Evolutionary conservation across 805 yeast genomes (phyloP).

Genomic region (Ogataea nonfermentans): DNA sequence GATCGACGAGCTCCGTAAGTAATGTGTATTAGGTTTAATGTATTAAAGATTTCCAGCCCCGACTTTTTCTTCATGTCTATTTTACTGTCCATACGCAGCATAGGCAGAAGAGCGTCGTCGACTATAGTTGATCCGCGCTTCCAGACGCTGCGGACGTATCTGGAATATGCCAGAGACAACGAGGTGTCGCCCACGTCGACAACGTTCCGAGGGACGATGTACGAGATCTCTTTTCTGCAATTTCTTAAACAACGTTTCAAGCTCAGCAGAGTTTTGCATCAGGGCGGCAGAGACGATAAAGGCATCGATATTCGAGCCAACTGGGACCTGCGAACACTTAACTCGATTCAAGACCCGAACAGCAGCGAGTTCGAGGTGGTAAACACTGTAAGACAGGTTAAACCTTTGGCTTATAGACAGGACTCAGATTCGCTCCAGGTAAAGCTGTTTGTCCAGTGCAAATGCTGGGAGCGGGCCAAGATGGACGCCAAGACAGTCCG

Average conservation of each 20-base stretch:
- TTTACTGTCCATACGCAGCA: neutral
- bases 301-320: constrained; percentile 56
- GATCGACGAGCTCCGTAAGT: constrained; percentile 1
- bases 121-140: neutral
- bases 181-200: constrained; percentile 44
- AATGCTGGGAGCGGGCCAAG: constrained; percentile 41
- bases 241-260: constrained; percentile 39
- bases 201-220: constrained; percentile 54
- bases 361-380: constrained; percentile 20
- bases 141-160: constrained; percentile 28
- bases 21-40: too few relatives aligned
- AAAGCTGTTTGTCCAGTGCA: constrained; percentile 53
- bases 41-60: too few relatives aligned
- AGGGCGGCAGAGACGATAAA: constrained; percentile 56
- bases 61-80: neutral
- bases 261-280: constrained; percentile 39
- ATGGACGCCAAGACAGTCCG: constrained; percentile 48
- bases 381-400: constrained; percentile 25
- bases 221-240: constrained; percentile 46
- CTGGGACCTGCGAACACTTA: constrained; percentile 39
- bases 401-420: constrained; percentile 20
- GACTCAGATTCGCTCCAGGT: constrained; percentile 31
- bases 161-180: constrained; percentile 32
- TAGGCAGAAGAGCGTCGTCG: neutral
- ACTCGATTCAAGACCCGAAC: constrained; percentile 3